Percentiles rank a stretch among this genome's conserved stretches.
phyloP scores from a whole-genome alignment of 768 basidiomycete genomes.

The Krasilnikovozyma curviuscula region DNA sequence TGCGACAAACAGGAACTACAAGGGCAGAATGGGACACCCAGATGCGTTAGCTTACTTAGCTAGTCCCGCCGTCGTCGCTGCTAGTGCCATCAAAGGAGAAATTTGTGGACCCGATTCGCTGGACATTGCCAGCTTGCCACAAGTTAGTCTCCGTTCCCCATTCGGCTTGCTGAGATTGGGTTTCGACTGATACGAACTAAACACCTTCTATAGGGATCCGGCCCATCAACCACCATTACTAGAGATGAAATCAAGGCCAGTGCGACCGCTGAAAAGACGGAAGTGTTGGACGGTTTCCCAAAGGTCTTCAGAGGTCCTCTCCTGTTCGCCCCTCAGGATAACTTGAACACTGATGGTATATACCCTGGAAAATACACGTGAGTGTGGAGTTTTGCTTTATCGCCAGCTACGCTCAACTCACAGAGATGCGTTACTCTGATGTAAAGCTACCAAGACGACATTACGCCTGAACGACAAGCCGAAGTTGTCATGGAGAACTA shows the following conservation, averaged over 20 bases:
- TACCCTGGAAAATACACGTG: conserved; percentile 40
- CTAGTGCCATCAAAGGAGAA: conserved; percentile 77
- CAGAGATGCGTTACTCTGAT: conserved; percentile 36
- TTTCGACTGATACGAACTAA: no score
- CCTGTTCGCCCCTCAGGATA: conserved; percentile 90
- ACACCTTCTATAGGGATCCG: no score
- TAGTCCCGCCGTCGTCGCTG: conserved; percentile 90
- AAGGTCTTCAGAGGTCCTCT: conserved; percentile 58
- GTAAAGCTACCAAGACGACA: conserved; percentile 98
- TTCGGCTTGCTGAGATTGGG: no score
- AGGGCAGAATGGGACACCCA: conserved; percentile 94
- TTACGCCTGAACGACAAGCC: conserved; percentile 81
- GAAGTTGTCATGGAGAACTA: conserved; percentile 63
- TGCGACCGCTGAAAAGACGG: no score
- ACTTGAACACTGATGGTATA: conserved; percentile 92
- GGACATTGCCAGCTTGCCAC: conserved; percentile 36
- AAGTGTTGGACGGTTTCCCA: conserved; percentile 67
- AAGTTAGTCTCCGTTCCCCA: no score
- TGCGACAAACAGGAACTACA: conserved; percentile 96
- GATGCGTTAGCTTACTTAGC: conserved; percentile 89
- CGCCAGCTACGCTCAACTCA: no score
- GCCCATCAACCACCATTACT: no score
- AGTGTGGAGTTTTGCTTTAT: background rate
- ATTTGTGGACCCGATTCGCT: conserved; percentile 65
- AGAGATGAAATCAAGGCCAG: no score